These are phyloP conservation scores for Scenedesmus sp. DNA, from an alignment of 163 green algal genomes.

Conservation along the genomic window DNA sequence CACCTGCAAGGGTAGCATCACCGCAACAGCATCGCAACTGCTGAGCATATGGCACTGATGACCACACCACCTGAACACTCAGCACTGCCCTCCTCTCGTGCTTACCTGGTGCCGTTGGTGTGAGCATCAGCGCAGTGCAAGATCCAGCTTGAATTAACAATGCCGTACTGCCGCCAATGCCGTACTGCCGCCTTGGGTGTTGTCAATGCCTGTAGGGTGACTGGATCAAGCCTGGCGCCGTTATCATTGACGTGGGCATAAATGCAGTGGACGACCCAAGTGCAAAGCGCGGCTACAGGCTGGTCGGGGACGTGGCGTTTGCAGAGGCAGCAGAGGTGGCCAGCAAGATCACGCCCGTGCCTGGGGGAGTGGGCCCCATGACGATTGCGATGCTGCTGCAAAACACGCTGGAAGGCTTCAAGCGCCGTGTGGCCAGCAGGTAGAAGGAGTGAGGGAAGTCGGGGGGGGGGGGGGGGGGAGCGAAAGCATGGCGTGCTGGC, in stretches of 20 bases:
- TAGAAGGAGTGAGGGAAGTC: too few species aligned
- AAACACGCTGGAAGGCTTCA: constrained; percentile 86
- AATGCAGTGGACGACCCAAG: constrained; percentile 90
- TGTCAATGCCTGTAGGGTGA: constrained; percentile 59
- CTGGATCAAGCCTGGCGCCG: constrained; percentile 96
- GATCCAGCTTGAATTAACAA: too few species aligned
- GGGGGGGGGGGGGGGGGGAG: too few species aligned
- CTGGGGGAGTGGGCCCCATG: constrained; percentile 99
- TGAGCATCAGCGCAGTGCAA: too few species aligned
- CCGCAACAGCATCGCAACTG: too few species aligned
- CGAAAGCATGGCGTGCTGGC: too few species aligned
- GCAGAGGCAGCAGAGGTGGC: constrained; percentile 63
- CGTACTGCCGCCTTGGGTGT: neutral
- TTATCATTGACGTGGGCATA: constrained; percentile 98
- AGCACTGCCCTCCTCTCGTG: too few species aligned
- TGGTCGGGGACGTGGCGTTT: constrained; percentile 77
- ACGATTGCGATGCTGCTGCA: constrained; percentile 78
- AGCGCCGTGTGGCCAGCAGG: constrained; percentile 43
- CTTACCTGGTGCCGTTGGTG: too few species aligned
- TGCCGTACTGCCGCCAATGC: too few species aligned
- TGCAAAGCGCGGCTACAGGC: constrained; percentile 76
- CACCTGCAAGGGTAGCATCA: too few species aligned
- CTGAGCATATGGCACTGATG: too few species aligned
- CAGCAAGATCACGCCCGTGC: constrained; percentile 85
- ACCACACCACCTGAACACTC: too few species aligned